Conservation (phyloP, 75 land plant species). For the Selaginella tamariscina region DNA sequence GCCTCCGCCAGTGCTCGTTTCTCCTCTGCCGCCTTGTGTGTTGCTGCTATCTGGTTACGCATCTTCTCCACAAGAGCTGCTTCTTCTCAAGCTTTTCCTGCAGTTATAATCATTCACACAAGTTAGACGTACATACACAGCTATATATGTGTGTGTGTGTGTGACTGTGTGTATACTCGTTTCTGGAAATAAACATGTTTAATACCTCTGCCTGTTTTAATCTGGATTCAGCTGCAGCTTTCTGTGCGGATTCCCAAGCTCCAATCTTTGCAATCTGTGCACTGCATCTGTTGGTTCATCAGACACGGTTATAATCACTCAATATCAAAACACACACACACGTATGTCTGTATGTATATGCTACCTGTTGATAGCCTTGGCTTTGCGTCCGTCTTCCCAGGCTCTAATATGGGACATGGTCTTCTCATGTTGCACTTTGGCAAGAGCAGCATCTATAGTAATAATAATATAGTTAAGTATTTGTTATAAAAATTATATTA, state of each 20-base stretch:
- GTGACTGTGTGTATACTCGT: neutral
- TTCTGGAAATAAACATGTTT: neutral
- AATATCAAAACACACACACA: neutral
- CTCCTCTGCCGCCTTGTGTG: slow-evolving; percentile 27
- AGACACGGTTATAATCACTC: no score
- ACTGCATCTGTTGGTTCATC: neutral
- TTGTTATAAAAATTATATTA: neutral
- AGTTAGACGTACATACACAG: neutral
- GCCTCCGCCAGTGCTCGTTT: slow-evolving; percentile 25
- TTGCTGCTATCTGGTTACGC: slow-evolving; percentile 22
- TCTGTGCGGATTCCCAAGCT: neutral
- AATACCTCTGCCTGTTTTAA: neutral
- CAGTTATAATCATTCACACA: neutral
- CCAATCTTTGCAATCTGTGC: neutral
- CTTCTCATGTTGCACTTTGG: neutral
- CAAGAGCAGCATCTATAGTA: neutral
- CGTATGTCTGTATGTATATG: neutral
- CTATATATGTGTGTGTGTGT: neutral
- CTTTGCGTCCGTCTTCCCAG: neutral
- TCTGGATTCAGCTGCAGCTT: neutral
- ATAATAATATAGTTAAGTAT: neutral
- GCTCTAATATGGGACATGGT: neutral
- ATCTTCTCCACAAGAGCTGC: slow-evolving; percentile 29
- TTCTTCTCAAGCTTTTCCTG: slow-evolving; percentile 29
- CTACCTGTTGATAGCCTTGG: neutral